These are phyloP conservation scores for Thelonectria olida DNA, from an alignment of 2,329 filamentous ascomycete genomes.

Conservation along the genomic window DNA sequence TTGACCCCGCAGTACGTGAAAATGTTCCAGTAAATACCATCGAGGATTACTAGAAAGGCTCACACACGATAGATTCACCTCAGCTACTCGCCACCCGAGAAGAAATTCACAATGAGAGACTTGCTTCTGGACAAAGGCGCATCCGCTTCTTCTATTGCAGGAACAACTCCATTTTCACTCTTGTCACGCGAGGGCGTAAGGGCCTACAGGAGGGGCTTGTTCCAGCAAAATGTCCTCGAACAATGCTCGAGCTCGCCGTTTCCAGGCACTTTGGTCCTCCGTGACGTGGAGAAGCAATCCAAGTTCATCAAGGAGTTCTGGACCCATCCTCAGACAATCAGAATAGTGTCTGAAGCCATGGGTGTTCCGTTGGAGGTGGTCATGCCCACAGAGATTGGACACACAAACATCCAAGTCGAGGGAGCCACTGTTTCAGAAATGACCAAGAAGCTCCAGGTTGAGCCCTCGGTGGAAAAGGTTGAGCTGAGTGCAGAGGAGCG, in stretches of 20 bases:
- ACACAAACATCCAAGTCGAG: not conserved
- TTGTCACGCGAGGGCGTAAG: not conserved
- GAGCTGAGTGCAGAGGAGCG: not conserved
- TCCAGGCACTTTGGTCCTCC: not conserved
- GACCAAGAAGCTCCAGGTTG: not conserved
- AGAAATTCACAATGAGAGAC: not conserved
- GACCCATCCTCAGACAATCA: not conserved
- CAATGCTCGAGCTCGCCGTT: not conserved
- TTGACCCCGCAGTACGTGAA: not conserved
- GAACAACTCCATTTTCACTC: not conserved
- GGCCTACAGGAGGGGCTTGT: not conserved
- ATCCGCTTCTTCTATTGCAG: not conserved
- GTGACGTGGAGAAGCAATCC: not conserved
- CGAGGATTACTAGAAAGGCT: not conserved
- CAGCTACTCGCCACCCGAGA: not conserved
- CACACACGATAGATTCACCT: not conserved
- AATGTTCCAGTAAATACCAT: not conserved
- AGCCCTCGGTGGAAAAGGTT: not conserved
- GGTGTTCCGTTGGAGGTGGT: not conserved
- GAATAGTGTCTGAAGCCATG: not conserved
- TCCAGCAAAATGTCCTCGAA: not conserved
- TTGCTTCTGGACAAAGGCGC: not conserved
- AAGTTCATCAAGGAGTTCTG: not conserved
- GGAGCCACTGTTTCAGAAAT: not conserved
- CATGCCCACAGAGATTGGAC: not conserved